Conservation (phyloP, 352 stramenopile species). For the Aphanomyces invadans region DNA sequence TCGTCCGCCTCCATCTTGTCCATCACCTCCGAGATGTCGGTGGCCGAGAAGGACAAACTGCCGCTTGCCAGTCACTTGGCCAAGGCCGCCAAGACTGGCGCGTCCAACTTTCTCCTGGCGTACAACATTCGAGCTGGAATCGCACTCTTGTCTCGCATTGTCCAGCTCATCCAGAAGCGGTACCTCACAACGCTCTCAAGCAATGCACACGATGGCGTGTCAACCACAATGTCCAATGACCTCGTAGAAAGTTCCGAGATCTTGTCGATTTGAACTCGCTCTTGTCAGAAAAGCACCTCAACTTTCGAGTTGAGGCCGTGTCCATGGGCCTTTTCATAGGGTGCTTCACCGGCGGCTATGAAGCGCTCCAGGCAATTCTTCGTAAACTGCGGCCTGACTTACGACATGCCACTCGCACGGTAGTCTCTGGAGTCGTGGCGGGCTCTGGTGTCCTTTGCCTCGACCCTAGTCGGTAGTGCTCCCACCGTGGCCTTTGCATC, state of each 20-base stretch:
- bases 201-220: too few species aligned
- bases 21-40: constrained; percentile 12
- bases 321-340: constrained; percentile 78
- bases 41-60: neutral
- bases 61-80: constrained; percentile 5
- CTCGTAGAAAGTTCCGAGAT: constrained; percentile 39
- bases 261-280: constrained; percentile 49
- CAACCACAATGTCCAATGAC: too few species aligned
- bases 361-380: constrained; percentile 45
- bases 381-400: constrained; percentile 26
- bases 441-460: constrained; percentile 57
- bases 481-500: too few species aligned
- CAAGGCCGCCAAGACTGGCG: constrained; percentile 30
- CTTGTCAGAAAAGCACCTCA: constrained; percentile 65
- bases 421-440: constrained; percentile 53
- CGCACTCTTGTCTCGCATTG: constrained; percentile 54
- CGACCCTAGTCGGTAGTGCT: constrained; percentile 38
- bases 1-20: constrained; percentile 10
- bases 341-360: constrained; percentile 77
- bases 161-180: constrained; percentile 53
- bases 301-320: constrained; percentile 79
- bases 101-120: constrained; percentile 76
- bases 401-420: constrained; percentile 33
- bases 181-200: neutral
- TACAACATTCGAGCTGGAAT: constrained; percentile 84